These are phyloP conservation scores for Suillus plorans DNA, from an alignment of 768 basidiomycete species.

Conservation along the genomic window DNA sequence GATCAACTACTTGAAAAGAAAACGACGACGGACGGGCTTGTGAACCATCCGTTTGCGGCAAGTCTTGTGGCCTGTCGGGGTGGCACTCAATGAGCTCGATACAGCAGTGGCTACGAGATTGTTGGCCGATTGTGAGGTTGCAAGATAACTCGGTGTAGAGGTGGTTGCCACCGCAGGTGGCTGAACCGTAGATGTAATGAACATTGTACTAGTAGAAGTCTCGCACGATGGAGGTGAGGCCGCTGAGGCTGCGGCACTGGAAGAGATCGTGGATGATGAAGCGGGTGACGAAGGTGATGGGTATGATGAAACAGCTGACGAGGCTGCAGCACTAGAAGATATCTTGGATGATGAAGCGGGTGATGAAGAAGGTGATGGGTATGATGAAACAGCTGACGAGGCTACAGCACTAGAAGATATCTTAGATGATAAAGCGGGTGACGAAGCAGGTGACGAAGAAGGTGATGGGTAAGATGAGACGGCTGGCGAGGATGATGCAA, in stretches of 20 bases:
- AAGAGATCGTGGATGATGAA: not conserved
- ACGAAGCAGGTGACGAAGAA: not conserved
- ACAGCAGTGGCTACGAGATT: not conserved
- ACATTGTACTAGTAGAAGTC: not conserved
- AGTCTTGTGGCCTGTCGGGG: not conserved
- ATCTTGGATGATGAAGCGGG: not conserved
- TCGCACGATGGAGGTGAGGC: not conserved
- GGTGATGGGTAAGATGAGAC: not conserved
- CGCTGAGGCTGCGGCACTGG: not conserved
- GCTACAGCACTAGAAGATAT: not conserved
- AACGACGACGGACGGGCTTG: not conserved
- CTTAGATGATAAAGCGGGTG: not conserved
- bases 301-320: not conserved
- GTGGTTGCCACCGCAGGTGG: not conserved
- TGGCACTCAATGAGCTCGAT: too few species aligned
- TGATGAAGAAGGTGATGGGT: not conserved
- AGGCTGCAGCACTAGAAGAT: too few species aligned
- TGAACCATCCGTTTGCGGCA: conserved; percentile 2
- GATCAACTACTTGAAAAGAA: not conserved
- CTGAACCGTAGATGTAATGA: not conserved
- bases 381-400: not conserved
- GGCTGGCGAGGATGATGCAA: not conserved
- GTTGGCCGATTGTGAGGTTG: not conserved
- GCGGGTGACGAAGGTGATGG: not conserved
- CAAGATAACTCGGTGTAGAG: too few species aligned